Evolutionary conservation across 2,329 filamentous ascomycete species (phyloP), one percentile per base, ranked within the genome.

Genomic region (Talaromyces atroroseus): DNA sequence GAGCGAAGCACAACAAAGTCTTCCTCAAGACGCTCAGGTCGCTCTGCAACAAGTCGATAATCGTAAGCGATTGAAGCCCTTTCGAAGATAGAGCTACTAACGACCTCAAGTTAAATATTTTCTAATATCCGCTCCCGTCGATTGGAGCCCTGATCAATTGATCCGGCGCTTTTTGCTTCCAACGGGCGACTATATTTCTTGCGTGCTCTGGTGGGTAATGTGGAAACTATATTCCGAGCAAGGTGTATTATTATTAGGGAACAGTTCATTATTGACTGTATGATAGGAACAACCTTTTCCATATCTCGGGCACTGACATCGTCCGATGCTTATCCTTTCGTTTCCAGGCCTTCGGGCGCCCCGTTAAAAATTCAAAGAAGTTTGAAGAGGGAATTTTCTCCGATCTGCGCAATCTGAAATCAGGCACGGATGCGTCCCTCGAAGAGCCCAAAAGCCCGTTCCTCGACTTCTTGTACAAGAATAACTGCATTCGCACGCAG

Each of bases 341-440:
- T 71, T 99, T 99, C 78, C 94, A 97, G 78, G 94, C 94, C 52
- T 99, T 99, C 71, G 94, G 94, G 66, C 90, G 94, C 57, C 94
- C 94, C 0, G 94, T 99, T 60, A 97, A 96, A 82, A 99, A 99
- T 80, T 95, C 92, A 42, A 99, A 99, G 80, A 99, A 99, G 76
- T 99, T 99, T 70, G 94, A 99, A 76, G 94, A 99, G 76, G 94
- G 94, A 65, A 97, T 99, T 76, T 99, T 99, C 77, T 99, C 94
- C 45, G 94, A 99, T 73, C 80, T 99, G 72, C 89, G 94, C 74
- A 99, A 99, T 74, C 83, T 99, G 65, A 99, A 99, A 78, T 95
- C 94, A 23, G 94, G 94, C 63, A 97, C 92, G 66, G 94, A 99
- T 79, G 94, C 94, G 49, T 96, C 94, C 44, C 85, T 99, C 59